Evolutionary conservation across 345 rosid genomes (phyloP), one percentile per base, ranked within the genome.

Genomic region (Linum usitatissimum): DNA sequence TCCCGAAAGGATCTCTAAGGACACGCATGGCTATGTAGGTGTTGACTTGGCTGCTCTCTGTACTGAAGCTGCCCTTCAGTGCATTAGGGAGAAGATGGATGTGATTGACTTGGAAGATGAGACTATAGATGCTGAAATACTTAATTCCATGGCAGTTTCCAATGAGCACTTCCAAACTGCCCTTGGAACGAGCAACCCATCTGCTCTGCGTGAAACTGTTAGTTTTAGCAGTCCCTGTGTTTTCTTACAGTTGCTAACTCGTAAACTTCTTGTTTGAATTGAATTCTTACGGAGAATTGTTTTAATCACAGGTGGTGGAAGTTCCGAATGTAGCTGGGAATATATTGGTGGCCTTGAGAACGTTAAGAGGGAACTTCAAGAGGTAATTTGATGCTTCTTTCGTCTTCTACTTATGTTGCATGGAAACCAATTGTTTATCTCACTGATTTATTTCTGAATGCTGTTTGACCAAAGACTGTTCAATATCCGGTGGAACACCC

Each of bases 401-500:
- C 5, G 51, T 45, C 17, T 3, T 45, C 13, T 10, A 45, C 28
- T 23, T 23, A 23, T 45, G 51, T 4, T 10, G 15, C 7, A 45
- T 45, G 51, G 17, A 13, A 45, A 45, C 7, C 3, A 45, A 31
- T 18, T 30, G 39, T 17, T 8, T n/a, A n/a, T 49, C 9, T 40
- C 20, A 20, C n/a, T 48, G 6, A 10, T 59, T 49, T 30, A 9
- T 56, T 10, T 18, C 18, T 18, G 34, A 10, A 14, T 23, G 40
- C 3, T 9, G 3, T 39, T 13, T 58, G 12, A 14, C 18, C 1
- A 39, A 30, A 66, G 70, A 66, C 70, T 3, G 70, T 66, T 49
- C 70, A 66, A 60, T 67, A 60, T 60, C 70, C 70, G 23, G 70
- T 67, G 70, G 70, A 67, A 53, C 70, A 67, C 39, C 70, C 70